A percentile compares a stretch with the other conserved stretches of the same genome.
Evolutionary conservation across 2,329 filamentous ascomycete species (phyloP).

Genomic region (Aspergillus tanneri): DNA sequence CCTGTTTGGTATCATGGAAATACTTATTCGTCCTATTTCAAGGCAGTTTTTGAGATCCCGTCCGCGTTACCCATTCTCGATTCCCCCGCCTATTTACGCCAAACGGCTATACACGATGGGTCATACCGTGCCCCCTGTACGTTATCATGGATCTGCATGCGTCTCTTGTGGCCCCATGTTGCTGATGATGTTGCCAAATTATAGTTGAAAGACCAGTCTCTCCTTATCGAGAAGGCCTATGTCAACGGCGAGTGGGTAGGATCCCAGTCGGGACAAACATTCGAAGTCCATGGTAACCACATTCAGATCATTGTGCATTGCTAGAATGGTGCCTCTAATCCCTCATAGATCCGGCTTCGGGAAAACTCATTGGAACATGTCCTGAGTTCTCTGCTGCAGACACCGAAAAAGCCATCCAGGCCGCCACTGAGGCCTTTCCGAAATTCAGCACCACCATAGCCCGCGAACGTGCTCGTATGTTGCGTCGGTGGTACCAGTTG

Average conservation of each 20-base stretch:
- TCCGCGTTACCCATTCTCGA: constrained; percentile 36
- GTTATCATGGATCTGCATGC: constrained; percentile 6
- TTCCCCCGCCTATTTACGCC: constrained; percentile 33
- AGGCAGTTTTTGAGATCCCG: constrained; percentile 38
- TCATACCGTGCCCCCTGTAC: constrained; percentile 42
- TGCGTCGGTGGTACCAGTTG: constrained; percentile 67
- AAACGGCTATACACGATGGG: constrained; percentile 44
- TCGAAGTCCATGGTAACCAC: constrained; percentile 70
- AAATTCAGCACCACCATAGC: constrained; percentile 61
- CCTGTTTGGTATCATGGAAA: constrained; percentile 30
- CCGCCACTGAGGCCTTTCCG: constrained; percentile 70
- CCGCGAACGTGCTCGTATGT: constrained; percentile 60
- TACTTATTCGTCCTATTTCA: constrained; percentile 35
- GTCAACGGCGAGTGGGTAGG: constrained; percentile 91
- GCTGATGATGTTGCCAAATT: constrained; percentile 6
- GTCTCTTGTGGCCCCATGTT: background rate
- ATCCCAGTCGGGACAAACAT: constrained; percentile 84
- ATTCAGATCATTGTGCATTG: background rate
- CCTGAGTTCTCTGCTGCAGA: constrained; percentile 79
- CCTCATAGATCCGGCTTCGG: constrained; percentile 72
- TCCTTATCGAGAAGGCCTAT: constrained; percentile 82
- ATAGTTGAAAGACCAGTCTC: constrained; percentile 69
- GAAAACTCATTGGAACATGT: constrained; percentile 74
- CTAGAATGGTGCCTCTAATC: background rate
- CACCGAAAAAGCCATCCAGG: constrained; percentile 75